These are phyloP conservation scores for Fusarium robinianum DNA, from an alignment of 2,329 filamentous ascomycete genomes.

Conservation along the genomic window DNA sequence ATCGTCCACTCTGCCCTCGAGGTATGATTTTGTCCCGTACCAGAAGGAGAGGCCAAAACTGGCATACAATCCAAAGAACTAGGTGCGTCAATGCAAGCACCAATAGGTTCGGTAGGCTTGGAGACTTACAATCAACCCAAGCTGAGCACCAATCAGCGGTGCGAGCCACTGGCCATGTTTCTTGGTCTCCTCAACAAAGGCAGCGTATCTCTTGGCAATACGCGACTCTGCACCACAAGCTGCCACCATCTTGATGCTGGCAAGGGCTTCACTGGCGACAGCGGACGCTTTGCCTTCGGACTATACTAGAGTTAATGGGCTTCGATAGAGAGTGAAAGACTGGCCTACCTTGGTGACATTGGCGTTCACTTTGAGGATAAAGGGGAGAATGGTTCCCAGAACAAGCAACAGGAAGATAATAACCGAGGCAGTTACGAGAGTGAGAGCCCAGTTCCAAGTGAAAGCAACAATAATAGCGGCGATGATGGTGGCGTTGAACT, in stretches of 20 bases:
- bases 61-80: slow-evolving; percentile 59
- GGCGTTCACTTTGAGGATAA: slow-evolving; percentile 58
- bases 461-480: slow-evolving; percentile 60
- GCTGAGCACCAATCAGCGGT: slow-evolving; percentile 57
- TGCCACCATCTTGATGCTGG: slow-evolving; percentile 63
- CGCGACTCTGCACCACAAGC: slow-evolving; percentile 65
- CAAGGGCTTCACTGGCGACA: slow-evolving; percentile 64
- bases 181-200: slow-evolving; percentile 59
- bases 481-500: slow-evolving; percentile 58
- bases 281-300: slow-evolving; percentile 62
- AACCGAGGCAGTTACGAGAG: slow-evolving; percentile 61
- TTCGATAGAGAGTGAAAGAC: no score
- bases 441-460: slow-evolving; percentile 61
- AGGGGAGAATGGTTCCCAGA: slow-evolving; percentile 55
- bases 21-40: slow-evolving; percentile 60
- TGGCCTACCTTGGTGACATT: slow-evolving; percentile 46
- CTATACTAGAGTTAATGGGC: slow-evolving; percentile 25
- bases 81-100: slow-evolving; percentile 12
- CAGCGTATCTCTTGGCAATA: slow-evolving; percentile 56
- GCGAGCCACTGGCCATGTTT: slow-evolving; percentile 53
- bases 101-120: neutral
- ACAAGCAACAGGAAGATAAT: slow-evolving; percentile 60
- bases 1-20: slow-evolving; percentile 51
- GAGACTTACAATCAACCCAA: slow-evolving; percentile 50
- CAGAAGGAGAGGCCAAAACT: slow-evolving; percentile 65